Evolutionary conservation across 2,329 filamentous ascomycete genomes (phyloP).

Genomic region (Claviceps humidiphila): DNA sequence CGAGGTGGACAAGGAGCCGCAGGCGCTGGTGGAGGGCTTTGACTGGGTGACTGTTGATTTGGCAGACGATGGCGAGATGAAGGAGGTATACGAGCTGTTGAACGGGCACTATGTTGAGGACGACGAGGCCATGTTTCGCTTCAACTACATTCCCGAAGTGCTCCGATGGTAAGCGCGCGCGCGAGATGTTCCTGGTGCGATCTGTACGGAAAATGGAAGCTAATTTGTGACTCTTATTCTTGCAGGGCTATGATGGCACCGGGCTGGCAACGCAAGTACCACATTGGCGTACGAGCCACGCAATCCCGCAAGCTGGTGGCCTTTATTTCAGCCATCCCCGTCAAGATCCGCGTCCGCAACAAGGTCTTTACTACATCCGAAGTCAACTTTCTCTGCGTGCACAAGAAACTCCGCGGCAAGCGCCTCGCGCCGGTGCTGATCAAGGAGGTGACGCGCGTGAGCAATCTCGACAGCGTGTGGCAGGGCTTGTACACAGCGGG

Average conservation of each 20-base stretch:
- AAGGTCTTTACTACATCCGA: conserved; percentile 69
- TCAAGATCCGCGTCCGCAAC: conserved; percentile 66
- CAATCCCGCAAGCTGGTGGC: conserved; percentile 80
- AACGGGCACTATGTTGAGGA: conserved; percentile 96
- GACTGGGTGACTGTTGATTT: conserved; percentile 92
- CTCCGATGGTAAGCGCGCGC: conserved; percentile 58
- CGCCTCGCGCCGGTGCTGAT: conserved; percentile 87
- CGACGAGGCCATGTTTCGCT: conserved; percentile 91
- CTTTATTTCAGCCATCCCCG: conserved; percentile 89
- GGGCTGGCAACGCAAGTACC: conserved; percentile 89
- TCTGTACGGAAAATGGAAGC: not conserved
- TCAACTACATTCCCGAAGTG: conserved; percentile 85
- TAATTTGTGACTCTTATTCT: not conserved
- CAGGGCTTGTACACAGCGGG: conserved; percentile 95
- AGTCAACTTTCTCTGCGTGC: conserved; percentile 96
- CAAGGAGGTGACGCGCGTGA: conserved; percentile 90
- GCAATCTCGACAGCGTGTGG: conserved; percentile 75
- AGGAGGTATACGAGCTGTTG: conserved; percentile 84
- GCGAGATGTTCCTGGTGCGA: not conserved
- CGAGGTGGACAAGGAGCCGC: conserved; percentile 64
- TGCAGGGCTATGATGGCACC: conserved; percentile 81
- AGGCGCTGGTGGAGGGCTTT: conserved; percentile 66
- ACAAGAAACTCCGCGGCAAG: conserved; percentile 94
- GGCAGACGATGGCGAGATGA: conserved; percentile 60
- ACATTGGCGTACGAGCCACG: conserved; percentile 79